Percentiles rank a stretch among this genome's conserved stretches.
phyloP scores from a whole-genome alignment of 768 basidiomycete species.

The Boletus rubropictus region DNA sequence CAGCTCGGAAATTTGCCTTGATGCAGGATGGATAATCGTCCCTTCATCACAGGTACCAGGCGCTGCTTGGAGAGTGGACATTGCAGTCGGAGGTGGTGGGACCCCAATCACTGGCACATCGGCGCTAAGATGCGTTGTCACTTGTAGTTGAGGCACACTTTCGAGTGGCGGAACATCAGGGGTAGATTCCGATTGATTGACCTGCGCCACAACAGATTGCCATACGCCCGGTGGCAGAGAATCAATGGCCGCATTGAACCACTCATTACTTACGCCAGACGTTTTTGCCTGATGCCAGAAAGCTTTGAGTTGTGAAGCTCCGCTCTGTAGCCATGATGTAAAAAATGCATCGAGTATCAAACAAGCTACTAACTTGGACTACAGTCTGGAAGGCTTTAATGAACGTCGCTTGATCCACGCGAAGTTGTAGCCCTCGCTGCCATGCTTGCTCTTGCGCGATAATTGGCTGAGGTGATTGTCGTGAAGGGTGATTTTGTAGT shows the following conservation, averaged over 20 bases:
- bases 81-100: neutral
- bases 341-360: neutral
- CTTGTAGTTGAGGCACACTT: neutral
- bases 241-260: conserved; percentile 13
- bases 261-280: conserved; percentile 17
- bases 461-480: neutral
- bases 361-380: conserved; percentile 15
- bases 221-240: conserved; percentile 16
- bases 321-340: conserved; percentile 12
- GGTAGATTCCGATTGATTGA: neutral
- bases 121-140: neutral
- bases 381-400: conserved; percentile 18
- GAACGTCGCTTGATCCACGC: conserved; percentile 14
- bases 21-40: neutral
- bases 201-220: conserved; percentile 8
- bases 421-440: neutral
- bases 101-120: neutral
- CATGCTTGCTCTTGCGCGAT: conserved; percentile 5
- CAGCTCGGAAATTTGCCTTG: neutral
- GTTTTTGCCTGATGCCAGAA: conserved; percentile 13
- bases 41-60: neutral
- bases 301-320: conserved; percentile 5
- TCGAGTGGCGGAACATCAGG: neutral
- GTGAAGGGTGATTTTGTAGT: neutral
- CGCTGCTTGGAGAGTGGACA: neutral